These are phyloP conservation scores for Fusarium buxicola DNA, from an alignment of 2,329 filamentous ascomycete species.

Conservation along the genomic window DNA sequence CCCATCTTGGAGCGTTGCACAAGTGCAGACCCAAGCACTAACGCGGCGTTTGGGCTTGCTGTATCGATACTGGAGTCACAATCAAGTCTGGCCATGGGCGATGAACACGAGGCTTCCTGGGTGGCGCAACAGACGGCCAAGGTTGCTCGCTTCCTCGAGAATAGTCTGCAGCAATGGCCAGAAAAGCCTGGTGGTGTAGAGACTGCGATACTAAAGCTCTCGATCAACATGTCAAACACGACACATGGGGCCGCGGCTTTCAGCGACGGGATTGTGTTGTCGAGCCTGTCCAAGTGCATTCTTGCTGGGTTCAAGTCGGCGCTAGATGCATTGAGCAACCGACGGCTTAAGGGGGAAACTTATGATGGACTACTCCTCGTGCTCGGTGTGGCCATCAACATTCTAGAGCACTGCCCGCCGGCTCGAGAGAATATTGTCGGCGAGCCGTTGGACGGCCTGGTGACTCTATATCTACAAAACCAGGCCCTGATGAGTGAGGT, in stretches of 20 bases:
- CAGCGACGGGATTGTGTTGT: conserved; percentile 67
- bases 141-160: conserved; percentile 47
- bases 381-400: conserved; percentile 86
- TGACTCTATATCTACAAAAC: conserved; percentile 75
- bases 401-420: conserved; percentile 79
- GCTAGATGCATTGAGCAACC: conserved; percentile 60
- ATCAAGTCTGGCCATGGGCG: conserved; percentile 45
- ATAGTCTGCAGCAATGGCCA: conserved; percentile 48
- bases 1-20: conserved; percentile 41
- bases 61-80: conserved; percentile 54
- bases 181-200: conserved; percentile 44
- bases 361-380: conserved; percentile 81
- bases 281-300: conserved; percentile 61
- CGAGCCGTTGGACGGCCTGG: conserved; percentile 67
- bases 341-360: conserved; percentile 60
- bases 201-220: conserved; percentile 63
- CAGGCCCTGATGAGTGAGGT: conserved; percentile 76
- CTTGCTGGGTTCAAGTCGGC: conserved; percentile 63
- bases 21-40: conserved; percentile 24
- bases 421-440: conserved; percentile 60
- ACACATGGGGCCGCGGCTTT: conserved; percentile 78
- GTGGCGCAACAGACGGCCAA: conserved; percentile 45
- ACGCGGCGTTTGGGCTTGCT: conserved; percentile 58
- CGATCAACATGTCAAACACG: conserved; percentile 89
- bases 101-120: conserved; percentile 38